Evolutionary conservation across 129 eudicot species (phyloP).

Genomic region (Saussurea involucrata): DNA sequence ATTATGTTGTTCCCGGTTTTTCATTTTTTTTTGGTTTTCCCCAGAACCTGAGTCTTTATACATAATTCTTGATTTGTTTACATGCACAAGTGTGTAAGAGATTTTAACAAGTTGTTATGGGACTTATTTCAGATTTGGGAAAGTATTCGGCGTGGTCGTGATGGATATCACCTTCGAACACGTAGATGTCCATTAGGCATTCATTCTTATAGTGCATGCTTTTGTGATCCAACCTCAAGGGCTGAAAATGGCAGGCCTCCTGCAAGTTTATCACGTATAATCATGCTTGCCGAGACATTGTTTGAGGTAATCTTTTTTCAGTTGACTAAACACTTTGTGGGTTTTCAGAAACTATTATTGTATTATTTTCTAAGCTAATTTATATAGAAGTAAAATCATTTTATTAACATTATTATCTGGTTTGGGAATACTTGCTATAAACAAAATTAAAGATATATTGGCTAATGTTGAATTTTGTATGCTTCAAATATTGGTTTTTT

Average conservation of each 20-base stretch:
- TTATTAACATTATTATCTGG: no score
- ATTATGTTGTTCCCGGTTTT: not conserved
- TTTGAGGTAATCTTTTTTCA: constrained; percentile 60
- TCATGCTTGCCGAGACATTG: constrained; percentile 71
- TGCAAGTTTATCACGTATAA: constrained; percentile 59
- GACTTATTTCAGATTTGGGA: constrained; percentile 51
- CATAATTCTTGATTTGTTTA: not conserved
- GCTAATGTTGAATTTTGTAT: no score
- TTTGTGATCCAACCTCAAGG: constrained; percentile 38
- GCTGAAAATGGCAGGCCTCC: constrained; percentile 49
- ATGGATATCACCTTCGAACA: constrained; percentile 27
- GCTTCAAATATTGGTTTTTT: no score
- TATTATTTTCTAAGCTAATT: no score
- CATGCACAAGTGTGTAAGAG: not conserved
- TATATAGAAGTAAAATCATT: no score
- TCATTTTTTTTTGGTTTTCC: not conserved
- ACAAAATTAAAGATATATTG: not conserved
- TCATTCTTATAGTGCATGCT: constrained; percentile 55
- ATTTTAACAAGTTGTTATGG: not conserved
- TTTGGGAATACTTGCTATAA: no score
- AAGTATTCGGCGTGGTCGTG: constrained; percentile 33
- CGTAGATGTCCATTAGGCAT: constrained; percentile 46
- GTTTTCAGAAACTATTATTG: no score
- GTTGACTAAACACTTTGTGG: not conserved
- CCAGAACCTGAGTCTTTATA: not conserved